Conservation (phyloP, 768 basidiomycete species). For the Boletus tylopilopsis region DNA sequence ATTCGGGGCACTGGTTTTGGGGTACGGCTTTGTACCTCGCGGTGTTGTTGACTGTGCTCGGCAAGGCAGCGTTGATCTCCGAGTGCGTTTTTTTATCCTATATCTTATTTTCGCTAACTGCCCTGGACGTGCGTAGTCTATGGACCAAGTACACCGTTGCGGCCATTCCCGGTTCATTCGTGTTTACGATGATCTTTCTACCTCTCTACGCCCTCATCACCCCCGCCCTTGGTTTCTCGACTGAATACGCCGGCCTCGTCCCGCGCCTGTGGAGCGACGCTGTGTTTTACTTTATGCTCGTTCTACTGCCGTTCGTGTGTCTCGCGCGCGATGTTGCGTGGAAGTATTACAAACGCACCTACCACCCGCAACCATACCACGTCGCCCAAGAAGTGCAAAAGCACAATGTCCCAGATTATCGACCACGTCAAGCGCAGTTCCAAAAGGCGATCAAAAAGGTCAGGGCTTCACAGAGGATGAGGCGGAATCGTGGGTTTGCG, state of each 20-base stretch:
- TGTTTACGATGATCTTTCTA: conserved; percentile 94
- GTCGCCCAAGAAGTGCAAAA: conserved; percentile 99
- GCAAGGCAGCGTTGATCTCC: conserved; percentile 91
- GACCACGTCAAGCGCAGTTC: conserved; percentile 98
- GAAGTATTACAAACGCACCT: conserved; percentile 97
- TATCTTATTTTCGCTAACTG: not conserved
- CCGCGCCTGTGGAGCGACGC: conserved; percentile 84
- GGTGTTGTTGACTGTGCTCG: conserved; percentile 90
- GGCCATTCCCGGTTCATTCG: conserved; percentile 95
- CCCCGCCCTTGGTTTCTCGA: conserved; percentile 83
- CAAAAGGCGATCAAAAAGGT: conserved; percentile 99
- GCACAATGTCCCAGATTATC: conserved; percentile 95
- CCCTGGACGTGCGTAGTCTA: conserved; percentile 46
- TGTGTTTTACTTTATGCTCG: conserved; percentile 86
- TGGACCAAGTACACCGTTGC: conserved; percentile 99
- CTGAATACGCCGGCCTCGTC: conserved; percentile 86
- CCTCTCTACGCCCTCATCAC: conserved; percentile 88
- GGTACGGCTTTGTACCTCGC: conserved; percentile 94
- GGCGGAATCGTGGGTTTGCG: conserved; percentile 93
- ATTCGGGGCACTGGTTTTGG: conserved; percentile 98
- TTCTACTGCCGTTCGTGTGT: conserved; percentile 82
- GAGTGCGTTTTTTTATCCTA: conserved; percentile 61
- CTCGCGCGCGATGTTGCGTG: conserved; percentile 87
- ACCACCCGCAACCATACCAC: conserved; percentile 90
- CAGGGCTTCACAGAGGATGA: conserved; percentile 96